phyloP scores from a whole-genome alignment of 306 rosid genomes.

The Trichosanthes truncata region DNA sequence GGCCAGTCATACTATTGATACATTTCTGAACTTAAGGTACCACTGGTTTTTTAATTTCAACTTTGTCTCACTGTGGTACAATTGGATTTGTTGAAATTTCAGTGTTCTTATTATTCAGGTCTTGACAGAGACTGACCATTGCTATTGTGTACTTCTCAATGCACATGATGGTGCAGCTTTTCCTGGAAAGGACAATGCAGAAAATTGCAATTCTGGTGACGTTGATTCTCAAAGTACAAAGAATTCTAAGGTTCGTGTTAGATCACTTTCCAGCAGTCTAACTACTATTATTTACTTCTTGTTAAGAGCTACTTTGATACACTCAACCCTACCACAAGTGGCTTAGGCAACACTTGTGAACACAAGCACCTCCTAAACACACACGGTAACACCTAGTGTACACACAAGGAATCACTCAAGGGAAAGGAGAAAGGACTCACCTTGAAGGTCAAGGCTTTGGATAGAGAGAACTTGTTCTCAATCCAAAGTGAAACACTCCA shows the following conservation, averaged over 20 bases:
- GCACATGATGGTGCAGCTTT: conserved; percentile 97
- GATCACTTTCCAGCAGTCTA: conserved; percentile 11
- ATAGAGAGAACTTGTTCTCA: too few relatives aligned
- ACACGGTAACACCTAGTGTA: too few relatives aligned
- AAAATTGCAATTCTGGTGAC: conserved; percentile 41
- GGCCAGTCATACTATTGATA: not conserved
- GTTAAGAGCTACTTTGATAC: not conserved
- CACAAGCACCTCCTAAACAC: too few relatives aligned
- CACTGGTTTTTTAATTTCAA: not conserved
- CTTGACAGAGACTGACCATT: conserved; percentile 86
- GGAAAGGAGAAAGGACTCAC: too few relatives aligned
- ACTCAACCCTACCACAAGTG: too few relatives aligned
- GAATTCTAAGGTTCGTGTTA: conserved; percentile 56
- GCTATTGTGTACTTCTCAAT: conserved; percentile 93
- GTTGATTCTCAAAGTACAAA: conserved; percentile 25
- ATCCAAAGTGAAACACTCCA: too few relatives aligned
- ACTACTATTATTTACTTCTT: not conserved
- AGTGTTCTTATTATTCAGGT: conserved; percentile 42
- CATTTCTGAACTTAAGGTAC: not conserved
- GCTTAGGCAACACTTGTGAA: too few relatives aligned
- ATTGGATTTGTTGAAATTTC: not conserved
- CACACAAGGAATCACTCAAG: too few relatives aligned
- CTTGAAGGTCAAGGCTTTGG: too few relatives aligned
- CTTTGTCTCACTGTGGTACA: not conserved
- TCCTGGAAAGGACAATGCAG: conserved; percentile 41